Evolutionary conservation across 805 yeast genomes (phyloP), one percentile per base, ranked within the genome.

Genomic region (Wilhelminamyces savonicus): DNA sequence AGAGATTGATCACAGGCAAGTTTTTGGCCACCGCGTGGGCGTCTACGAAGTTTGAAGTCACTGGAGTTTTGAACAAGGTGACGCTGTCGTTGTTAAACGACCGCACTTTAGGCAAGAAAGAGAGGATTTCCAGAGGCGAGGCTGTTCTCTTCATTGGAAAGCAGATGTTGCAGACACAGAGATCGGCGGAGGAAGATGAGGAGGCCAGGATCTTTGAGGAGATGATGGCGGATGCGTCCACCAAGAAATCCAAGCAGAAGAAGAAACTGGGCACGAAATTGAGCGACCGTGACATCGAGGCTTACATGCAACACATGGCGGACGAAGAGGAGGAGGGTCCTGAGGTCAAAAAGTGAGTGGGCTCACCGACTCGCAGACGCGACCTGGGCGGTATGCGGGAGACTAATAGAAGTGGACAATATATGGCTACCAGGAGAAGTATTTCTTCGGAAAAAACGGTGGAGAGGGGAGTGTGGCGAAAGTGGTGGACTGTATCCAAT

Each of bases 21-120:
- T 74, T 92, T 14, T 68, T 92, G 29, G 90, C 92, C 6, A 87
- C 95, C 1, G 94, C 95, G 13, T 92, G 99, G 99, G 83, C 84
- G 14, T 84, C 94, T 23, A 85, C 95, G 13, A 78, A 82, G 43
- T 80, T 77, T 56, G 99, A 92, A 60, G 78, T 88, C 31, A 74
- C 92, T 28, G 88, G 81, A 19, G 87, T 87, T 7, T 84, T 92
- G 53, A 92, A 84, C 41, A 69, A 67, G 35, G 82, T 88, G 5
- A 64, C 88, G 26, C 62, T 73, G 36, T 48, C 43, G 34, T 43
- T 64, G 2, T 52, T 65, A 30, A 48, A 52, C 28, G 96, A 90
- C 50, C 77, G 78, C 50, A 35, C 54, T 0, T 71, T 82, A n/a
- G 52, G 74, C 7, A 61, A 73, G 10, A 66, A 72, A 36, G 80